phyloP scores from a whole-genome alignment of 345 rosid species.

The Ceriops decandra region DNA sequence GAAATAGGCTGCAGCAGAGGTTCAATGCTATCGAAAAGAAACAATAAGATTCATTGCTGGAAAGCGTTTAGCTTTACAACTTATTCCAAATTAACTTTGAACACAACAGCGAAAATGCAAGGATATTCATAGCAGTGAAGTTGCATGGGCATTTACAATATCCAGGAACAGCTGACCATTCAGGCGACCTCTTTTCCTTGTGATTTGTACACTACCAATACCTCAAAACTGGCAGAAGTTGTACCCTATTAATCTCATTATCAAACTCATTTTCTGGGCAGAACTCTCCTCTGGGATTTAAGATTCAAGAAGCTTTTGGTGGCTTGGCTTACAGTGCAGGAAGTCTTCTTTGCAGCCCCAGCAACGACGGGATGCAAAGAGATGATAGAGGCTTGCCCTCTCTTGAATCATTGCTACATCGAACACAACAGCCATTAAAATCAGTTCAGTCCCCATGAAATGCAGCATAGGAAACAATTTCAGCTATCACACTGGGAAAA shows the following conservation, averaged over 20 bases:
- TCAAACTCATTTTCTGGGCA: slow-evolving; percentile 30
- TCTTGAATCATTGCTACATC: slow-evolving; percentile 85
- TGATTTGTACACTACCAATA: no score
- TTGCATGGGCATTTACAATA: no score
- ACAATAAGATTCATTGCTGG: no score
- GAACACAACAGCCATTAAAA: slow-evolving; percentile 1
- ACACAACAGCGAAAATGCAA: no score
- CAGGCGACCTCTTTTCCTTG: no score
- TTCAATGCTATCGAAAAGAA: no score
- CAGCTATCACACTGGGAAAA: not conserved
- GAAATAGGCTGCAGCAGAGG: no score
- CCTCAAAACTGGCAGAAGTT: not conserved
- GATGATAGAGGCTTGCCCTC: slow-evolving; percentile 71
- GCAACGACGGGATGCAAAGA: slow-evolving; percentile 72
- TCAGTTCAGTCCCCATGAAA: slow-evolving; percentile 7
- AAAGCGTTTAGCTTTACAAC: no score
- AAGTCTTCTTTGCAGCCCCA: slow-evolving; percentile 78
- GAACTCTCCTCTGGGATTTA: slow-evolving; percentile 47
- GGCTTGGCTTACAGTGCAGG: slow-evolving; percentile 67
- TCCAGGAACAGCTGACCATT: no score
- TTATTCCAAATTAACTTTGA: no score
- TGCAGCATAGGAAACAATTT: not conserved
- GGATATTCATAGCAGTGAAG: no score
- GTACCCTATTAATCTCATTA: slow-evolving; percentile 29
- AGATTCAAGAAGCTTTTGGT: slow-evolving; percentile 64